Base-by-base conservation (phyloP, 768 basidiomycete genomes). In the Lactarius quietus region DNA sequence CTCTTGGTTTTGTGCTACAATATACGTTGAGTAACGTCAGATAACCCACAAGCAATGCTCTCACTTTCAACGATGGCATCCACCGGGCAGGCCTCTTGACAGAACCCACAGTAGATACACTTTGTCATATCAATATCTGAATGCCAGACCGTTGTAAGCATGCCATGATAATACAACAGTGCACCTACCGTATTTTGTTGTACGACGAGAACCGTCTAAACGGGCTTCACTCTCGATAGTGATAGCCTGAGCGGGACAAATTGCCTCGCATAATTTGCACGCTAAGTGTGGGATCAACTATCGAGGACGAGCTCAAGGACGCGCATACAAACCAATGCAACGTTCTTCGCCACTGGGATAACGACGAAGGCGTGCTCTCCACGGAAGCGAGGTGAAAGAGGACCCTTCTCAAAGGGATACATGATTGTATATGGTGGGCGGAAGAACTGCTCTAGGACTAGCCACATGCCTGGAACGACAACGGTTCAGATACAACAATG, bases 91-190 rank as follows among this genome's bases (percentile, higher is more conserved):
- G 97, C 97, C 79, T 98, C 97, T 78, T 98, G 96, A 77, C 97
- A 98, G 83, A 98, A 98, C 61, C 97, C 97, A 78, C 97, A 99
- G 82, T 99, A 99, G 73, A 99, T 99, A 79, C 97, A 98, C 83
- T 95, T 98, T 65, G 97, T 99, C 97, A 99, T 99, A 76, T 99
- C 97, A 72, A 98, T 95, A 78, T 98, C 93, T 95, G 69, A 33
- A 59, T 29, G 26, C 38, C 26, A 58, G 28, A 26, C 31, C 18
- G 14, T 38, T 28, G 8, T 52, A 18, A 57, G 48, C 14, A 35
- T 26, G 54, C 12, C 17, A 28, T 20, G 18, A 35, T 41, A 2
- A 51, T 26, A 31, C 23, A 18, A 26, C 7, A 29, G 36, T 57
- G 33, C 54, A 74, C 84, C 60, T 61, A 90, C 94, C 97, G 72